A percentile compares a stretch with the other conserved stretches of the same genome.
Conservation (phyloP, 2,329 filamentous ascomycete species). For the Septoria petroselini region DNA sequence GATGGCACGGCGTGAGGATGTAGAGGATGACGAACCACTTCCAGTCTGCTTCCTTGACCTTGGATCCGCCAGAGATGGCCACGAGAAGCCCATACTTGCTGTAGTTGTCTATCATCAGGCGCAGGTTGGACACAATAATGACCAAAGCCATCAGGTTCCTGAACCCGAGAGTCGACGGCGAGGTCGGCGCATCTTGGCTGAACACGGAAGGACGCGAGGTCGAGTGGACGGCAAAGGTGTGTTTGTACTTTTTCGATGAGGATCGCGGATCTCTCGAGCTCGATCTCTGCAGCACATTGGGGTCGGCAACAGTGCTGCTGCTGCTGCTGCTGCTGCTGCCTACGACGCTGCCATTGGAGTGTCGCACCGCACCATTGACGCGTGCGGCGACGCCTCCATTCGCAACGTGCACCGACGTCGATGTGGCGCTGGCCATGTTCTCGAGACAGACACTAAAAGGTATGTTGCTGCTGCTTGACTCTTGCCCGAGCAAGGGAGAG, state of each 20-base stretch:
- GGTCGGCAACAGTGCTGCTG: background rate
- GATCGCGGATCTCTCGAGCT: conserved; percentile 6
- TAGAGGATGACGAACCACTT: conserved; percentile 59
- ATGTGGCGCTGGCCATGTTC: conserved; percentile 6
- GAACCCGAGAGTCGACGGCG: conserved; percentile 88
- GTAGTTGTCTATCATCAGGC: conserved; percentile 93
- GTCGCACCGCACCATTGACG: conserved; percentile 7
- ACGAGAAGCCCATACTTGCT: conserved; percentile 97
- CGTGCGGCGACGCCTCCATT: conserved; percentile 1
- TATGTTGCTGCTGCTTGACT: background rate
- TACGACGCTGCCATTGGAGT: background rate
- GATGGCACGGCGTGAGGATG: conserved; percentile 82
- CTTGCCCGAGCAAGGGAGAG: background rate
- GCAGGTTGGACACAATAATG: conserved; percentile 84
- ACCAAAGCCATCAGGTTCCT: conserved; percentile 95
- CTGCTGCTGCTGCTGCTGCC: background rate
- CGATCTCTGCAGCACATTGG: background rate
- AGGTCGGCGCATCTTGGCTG: conserved; percentile 71
- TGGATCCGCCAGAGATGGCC: conserved; percentile 67
- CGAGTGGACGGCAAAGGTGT: conserved; percentile 84
- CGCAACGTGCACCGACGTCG: conserved; percentile 7
- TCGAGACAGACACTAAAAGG: background rate
- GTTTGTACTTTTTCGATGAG: conserved; percentile 69
- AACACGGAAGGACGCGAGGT: conserved; percentile 70
- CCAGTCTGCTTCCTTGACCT: conserved; percentile 29